phyloP scores from a whole-genome alignment of 1,139 yeast genomes.

The Pichia sp. region DNA sequence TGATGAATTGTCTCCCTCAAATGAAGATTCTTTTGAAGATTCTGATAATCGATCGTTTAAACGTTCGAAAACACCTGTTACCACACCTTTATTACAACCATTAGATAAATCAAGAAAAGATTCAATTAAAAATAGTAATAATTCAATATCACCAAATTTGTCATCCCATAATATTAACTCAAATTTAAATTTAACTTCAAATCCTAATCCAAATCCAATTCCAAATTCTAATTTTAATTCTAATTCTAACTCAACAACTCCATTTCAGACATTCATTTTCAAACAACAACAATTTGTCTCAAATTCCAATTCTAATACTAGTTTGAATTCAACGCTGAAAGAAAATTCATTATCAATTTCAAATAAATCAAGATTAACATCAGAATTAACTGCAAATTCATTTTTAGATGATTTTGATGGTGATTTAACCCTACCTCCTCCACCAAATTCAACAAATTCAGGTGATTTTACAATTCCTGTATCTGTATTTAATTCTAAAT shows the following conservation, averaged over 20 bases:
- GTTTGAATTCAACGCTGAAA: not conserved
- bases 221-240: not conserved
- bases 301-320: no score
- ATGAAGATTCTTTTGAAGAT: not conserved
- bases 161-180: no score
- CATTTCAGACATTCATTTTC: constrained; percentile 7
- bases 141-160: not conserved
- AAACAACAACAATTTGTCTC: constrained; percentile 4
- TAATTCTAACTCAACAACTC: not conserved
- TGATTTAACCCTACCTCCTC: constrained; percentile 27
- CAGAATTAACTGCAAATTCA: constrained; percentile 1
- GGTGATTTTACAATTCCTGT: not conserved
- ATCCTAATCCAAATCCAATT: no score
- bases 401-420: constrained; percentile 23
- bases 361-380: not conserved
- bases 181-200: no score
- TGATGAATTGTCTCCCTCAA: not conserved
- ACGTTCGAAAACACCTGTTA: constrained; percentile 32
- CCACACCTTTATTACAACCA: constrained; percentile 34
- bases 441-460: constrained; percentile 13
- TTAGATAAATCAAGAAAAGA: constrained; percentile 15
- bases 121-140: not conserved
- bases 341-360: no score
- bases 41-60: constrained; percentile 16
- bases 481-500: no score